Evolutionary conservation across 306 rosid genomes (phyloP), one percentile per base, ranked within the genome.

Genomic region (Vicia sativa): DNA sequence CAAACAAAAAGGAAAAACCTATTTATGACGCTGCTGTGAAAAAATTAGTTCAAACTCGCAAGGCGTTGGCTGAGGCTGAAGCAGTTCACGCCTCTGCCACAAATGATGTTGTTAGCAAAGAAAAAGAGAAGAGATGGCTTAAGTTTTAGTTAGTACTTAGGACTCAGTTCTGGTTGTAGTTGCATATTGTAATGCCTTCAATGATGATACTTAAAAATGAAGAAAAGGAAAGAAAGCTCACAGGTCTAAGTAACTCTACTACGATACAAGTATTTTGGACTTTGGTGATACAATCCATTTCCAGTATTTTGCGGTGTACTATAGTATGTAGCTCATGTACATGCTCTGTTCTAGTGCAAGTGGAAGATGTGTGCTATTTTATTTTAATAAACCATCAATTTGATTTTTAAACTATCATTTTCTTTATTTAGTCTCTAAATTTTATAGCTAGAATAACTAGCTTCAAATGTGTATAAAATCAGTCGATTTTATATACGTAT

Each of bases 101-200:
- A 12, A 80, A 85, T 82, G 83, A 92, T n/a, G 87, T 93, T 68
- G 78, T 70, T 70, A 86, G 90, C 80, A 79, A 74, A 80, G 98
- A 93, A 67, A 93, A 90, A 77, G 98, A 93, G 73, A 93, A 86
- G 78, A 86, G 79, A 79, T 93, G 98, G 98, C 89, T 93, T 5
- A 93, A 90, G 79, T 93, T 93, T 83, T 93, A 86, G 87, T 21
- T 50, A 14, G 61, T 65, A 19, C 56, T 60, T 26, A 31, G 29
- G 58, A 21, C 44, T 43, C 29, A n/a, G 49, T 54, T 43, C 29
- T 57, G 39, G 48, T 19, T 41, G 18, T 60, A 29, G 72, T 70
- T 60, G 44, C 64, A 49, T 65, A 59, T 8, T 74, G 45, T 31
- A 49, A 37, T 62, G 77, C 59, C 39, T 57, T 79, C 31, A 15